Base-by-base conservation (phyloP, 2,329 filamentous ascomycete species). In the Phaeophleospora eucalypticola region DNA sequence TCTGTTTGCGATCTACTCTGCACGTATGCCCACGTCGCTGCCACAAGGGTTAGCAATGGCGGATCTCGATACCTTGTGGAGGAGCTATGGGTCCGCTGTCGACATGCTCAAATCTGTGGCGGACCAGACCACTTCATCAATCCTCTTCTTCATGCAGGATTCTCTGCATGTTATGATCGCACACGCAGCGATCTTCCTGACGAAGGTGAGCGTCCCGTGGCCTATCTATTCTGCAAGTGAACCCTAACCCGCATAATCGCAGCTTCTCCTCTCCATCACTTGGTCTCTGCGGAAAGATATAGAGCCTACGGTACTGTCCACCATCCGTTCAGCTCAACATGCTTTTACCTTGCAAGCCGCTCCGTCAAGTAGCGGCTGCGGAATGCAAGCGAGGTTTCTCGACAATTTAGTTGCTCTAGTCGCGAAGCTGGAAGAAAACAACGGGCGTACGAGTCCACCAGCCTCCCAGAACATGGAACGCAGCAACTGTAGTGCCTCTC, bases 101-200 rank as follows among this genome's bases (percentile, higher is more conserved):
- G 54, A 59, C 16, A 63, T 64, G 61, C 51, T 71, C 3, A 57
- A 60, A 16, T 45, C 69, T 16, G 64, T 69, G 15, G 58, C 60
- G 14, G 41, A 56, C 12, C 54, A 61, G 16, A 29, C 39, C 10
- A 36, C 20, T 40, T 48, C 64, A 0, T 60, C 63, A 2, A 60
- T 61, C 36, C 54, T 71, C 0, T 70, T 66, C 46, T 71, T 70
- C 51, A 65, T 64, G 2, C 68, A 71, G 49, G 68, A 71, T 42
- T 70, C 68, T 1, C 58, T 72, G 4, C 69, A 71, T 49, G 66
- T 70, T 12, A 71, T 71, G 69, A 66, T 64, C 14, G 69, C 69
- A 2, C 70, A 72, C 48, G 63, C 66, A n/a, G 65, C 68, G 10
- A 65, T 67, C 2, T 69, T 70, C 43, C 53, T 70, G 2, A 61